A percentile compares a stretch with the other conserved stretches of the same genome.
Evolutionary conservation across 306 rosid species (phyloP).

Genomic region (Vigna radiata): DNA sequence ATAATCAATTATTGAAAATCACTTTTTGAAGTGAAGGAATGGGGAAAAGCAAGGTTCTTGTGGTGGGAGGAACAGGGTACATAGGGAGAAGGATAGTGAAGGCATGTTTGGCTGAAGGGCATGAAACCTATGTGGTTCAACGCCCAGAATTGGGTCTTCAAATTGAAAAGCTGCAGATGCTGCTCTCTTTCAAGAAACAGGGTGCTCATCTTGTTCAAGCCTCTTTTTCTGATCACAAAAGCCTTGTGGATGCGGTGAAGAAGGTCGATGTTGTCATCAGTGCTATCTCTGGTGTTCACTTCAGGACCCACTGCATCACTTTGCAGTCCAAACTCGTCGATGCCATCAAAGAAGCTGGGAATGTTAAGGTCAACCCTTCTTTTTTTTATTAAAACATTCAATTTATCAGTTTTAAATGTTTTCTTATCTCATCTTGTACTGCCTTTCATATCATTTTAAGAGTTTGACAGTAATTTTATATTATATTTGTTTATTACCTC

Average conservation of each 20-base stretch:
- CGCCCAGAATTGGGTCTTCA: constrained; percentile 73
- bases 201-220: constrained; percentile 74
- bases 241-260: constrained; percentile 76
- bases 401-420: no score
- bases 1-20: no score
- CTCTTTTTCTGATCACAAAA: constrained; percentile 68
- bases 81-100: constrained; percentile 76
- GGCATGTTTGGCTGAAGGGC: constrained; percentile 74
- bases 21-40: constrained; percentile 13
- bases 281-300: constrained; percentile 82
- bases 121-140: constrained; percentile 70
- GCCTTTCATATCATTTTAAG: no score
- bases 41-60: constrained; percentile 80
- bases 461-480: no score
- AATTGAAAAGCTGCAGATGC: constrained; percentile 72
- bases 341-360: constrained; percentile 84
- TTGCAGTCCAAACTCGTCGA: constrained; percentile 81
- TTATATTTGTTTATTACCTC: no score
- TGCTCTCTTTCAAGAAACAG: constrained; percentile 69
- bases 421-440: no score
- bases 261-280: constrained; percentile 78
- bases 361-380: constrained; percentile 63
- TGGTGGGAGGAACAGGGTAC: constrained; percentile 88
- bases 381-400: background rate
- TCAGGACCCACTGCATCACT: constrained; percentile 66